phyloP scores from a whole-genome alignment of 331 rosid genomes.

The Rhamnella rubrinervis region DNA sequence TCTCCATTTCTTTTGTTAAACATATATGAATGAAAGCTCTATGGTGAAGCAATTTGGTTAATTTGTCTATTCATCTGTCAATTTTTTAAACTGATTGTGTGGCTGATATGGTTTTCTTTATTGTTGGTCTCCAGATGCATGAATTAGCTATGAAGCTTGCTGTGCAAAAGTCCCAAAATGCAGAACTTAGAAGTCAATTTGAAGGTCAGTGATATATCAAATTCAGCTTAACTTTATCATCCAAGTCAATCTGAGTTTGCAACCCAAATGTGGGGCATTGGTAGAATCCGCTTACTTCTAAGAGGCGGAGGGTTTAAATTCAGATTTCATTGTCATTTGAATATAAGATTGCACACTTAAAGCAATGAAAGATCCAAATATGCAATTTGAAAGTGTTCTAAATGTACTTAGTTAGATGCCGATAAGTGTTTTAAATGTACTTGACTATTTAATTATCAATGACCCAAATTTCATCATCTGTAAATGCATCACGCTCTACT shows the following conservation, averaged over 20 bases:
- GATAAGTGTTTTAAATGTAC: too few relatives aligned
- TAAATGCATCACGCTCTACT: too few relatives aligned
- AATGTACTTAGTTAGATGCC: too few relatives aligned
- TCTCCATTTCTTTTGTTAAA: not conserved
- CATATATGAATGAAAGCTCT: not conserved
- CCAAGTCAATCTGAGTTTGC: not conserved
- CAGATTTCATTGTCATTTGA: too few relatives aligned
- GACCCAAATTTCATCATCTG: too few relatives aligned
- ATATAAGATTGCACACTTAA: too few relatives aligned
- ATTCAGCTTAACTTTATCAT: slow-evolving; percentile 5
- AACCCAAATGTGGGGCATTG: not conserved
- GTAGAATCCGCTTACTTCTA: not conserved
- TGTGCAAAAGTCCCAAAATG: slow-evolving; percentile 81
- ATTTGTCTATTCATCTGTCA: not conserved
- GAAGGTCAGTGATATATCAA: slow-evolving; percentile 47
- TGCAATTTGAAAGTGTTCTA: too few relatives aligned
- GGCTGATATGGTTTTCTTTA: slow-evolving; percentile 9
- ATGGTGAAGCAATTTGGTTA: not conserved
- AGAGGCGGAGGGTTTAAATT: too few relatives aligned
- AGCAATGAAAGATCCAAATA: too few relatives aligned
- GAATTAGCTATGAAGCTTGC: slow-evolving; percentile 79
- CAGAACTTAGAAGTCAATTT: slow-evolving; percentile 72
- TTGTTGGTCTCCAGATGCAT: slow-evolving; percentile 61
- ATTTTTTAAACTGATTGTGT: slow-evolving; percentile 4
- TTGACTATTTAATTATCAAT: too few relatives aligned